Base-by-base conservation (phyloP, 1,284 basidiomycete species). In the Mycena citricolor region DNA sequence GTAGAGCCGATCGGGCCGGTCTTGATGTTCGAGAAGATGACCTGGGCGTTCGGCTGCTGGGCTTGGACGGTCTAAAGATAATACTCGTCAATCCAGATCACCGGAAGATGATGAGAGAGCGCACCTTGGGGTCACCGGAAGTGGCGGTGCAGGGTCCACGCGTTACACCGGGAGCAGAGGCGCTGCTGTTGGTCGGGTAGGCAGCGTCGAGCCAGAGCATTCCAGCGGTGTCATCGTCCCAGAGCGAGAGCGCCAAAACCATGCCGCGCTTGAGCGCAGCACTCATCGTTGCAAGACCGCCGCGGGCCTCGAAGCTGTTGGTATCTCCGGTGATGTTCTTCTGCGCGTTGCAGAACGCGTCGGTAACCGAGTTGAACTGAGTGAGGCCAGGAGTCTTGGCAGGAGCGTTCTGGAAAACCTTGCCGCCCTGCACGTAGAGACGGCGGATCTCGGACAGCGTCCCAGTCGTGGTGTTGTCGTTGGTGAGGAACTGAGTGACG, bases 21-120 rank as follows among this genome's bases (percentile, higher is more conserved):
- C 57, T 69, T 71, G 67, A 79, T 77, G 73, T 77, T 76, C 26
- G 75, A 78, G 68, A 66, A 79, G 44, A 62, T 66, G 54, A 79
- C 75, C 28, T 62, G 60, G 29, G 68, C 64, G 58, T 59, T 65
- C 40, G 68, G 52, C 49, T 55, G 47, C 42, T 64, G 54, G 19
- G 63, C 44, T 61, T 77, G 73, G 57, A 79, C 68, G 38, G 69
- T 31, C 20, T 29, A 24, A 13, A 8, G n/a, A n/a, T n/a, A n/a
- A n/a, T n/a, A n/a, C n/a, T 35, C 7, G 23, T 13, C 8, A 6
- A 22, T 7, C 17, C 19, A 20, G 17, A 8, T 16, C 8, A 19
- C 7, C 8, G 33, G n/a, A 5, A 35, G 7, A n/a, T 5, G 7
- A 21, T 29, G 10, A 10, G n/a, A 29, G n/a, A n/a, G 26, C n/a